Evolutionary conservation across 345 rosid genomes (phyloP).

Genomic region (Theobroma cacao): DNA sequence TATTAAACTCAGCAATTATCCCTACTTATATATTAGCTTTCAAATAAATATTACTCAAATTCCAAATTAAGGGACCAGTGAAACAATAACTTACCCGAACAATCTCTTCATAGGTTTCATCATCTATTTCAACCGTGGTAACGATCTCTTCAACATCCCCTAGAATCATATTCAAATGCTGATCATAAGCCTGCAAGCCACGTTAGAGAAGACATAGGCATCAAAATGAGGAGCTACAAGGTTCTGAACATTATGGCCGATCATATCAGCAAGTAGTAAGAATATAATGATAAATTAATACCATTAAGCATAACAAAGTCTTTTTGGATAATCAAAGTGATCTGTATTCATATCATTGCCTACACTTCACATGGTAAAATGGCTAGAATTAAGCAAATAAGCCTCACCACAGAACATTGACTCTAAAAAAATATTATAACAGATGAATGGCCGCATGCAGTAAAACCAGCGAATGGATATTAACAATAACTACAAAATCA

Average conservation of each 20-base stretch:
- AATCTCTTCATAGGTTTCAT: conserved; percentile 97
- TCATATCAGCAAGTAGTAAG: background rate
- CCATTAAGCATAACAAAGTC: no score
- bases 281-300: background rate
- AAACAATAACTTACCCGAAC: conserved; percentile 64
- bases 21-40: background rate
- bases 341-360: background rate
- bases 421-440: background rate
- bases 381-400: background rate
- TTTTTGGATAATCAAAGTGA: background rate
- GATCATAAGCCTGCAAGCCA: conserved; percentile 86
- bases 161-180: conserved; percentile 98
- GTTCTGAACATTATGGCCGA: background rate
- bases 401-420: no score
- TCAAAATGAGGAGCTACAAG: conserved; percentile 5
- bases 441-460: background rate
- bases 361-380: background rate
- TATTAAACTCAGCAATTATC: background rate
- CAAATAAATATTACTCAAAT: background rate
- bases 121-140: conserved; percentile 96
- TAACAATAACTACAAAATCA: background rate
- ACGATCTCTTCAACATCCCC: conserved; percentile 98
- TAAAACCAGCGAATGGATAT: background rate
- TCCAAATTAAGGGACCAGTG: background rate
- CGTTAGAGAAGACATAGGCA: background rate